Percentiles rank a stretch among this genome's conserved stretches.
Conservation (phyloP, 2,329 filamentous ascomycete species). For the Apiospora sp. region DNA sequence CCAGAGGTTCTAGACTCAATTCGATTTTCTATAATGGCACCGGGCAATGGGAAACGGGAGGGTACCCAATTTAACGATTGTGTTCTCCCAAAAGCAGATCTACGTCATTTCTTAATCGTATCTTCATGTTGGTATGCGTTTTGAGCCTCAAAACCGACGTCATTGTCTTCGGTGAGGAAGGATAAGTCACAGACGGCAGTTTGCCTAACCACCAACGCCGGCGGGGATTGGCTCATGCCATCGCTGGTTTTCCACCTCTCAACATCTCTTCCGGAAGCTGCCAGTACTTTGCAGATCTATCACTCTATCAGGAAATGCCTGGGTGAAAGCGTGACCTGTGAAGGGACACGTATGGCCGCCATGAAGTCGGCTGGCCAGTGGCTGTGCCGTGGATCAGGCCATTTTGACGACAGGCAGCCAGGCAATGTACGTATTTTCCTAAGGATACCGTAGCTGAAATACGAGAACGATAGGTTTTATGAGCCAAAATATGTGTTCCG, state of each 20-base stretch:
- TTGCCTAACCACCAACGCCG: background rate
- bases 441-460: background rate
- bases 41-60: background rate
- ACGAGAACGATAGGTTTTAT: background rate
- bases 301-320: background rate
- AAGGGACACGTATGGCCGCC: background rate
- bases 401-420: background rate
- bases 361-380: background rate
- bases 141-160: background rate
- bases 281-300: background rate
- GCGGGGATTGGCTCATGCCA: background rate
- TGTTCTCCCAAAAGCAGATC: background rate
- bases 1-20: background rate
- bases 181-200: background rate
- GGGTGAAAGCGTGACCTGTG: background rate
- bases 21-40: background rate
- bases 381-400: background rate
- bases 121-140: background rate
- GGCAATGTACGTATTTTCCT: background rate
- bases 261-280: background rate
- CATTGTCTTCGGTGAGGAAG: background rate
- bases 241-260: background rate
- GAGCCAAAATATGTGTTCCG: background rate
- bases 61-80: background rate
- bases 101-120: background rate